Evolutionary conservation across 2,329 filamentous ascomycete species (phyloP), one percentile per base, ranked within the genome.

Genomic region (Stagonosporopsis cucurbitacearum): DNA sequence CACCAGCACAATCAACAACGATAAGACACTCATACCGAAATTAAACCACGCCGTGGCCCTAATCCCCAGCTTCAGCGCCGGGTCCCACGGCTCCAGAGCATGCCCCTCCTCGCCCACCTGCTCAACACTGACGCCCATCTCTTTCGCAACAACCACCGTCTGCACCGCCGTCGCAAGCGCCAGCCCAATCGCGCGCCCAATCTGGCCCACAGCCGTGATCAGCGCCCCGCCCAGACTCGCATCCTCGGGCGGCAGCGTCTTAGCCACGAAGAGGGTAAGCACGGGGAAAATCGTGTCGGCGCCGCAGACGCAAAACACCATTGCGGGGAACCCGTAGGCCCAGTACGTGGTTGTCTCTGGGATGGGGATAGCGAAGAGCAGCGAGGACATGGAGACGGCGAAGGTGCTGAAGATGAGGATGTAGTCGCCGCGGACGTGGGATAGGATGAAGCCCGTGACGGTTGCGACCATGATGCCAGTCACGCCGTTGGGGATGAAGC

Each of bases 181-280:
- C 1, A 90, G 76, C 1, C 86, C 83, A n/a, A 90, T 81, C 0
- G 87, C 83, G 6, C 88, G 79, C 0, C 88, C 88, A 28, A 90
- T 77, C 65, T 89, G 86, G 0, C 84, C 85, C 12, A 87, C 82
- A 0, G 87, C 82, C 56, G 89, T 89, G 67, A 90, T 84, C 8
- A 90, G 80, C 0, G 86, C 88, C 0, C 87, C 88, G 0, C 87
- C 88, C 0, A 90, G 72, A 1, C 86, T 86, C 65, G 90, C 88
- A 58, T 91, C 87, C 45, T 85, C 83, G 0, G 78, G 76, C 0
- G 87, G 84, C 0, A 91, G 78, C 0, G 83, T 79, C 57, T 85
- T 84, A 0, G 87, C 87, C 0, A 84, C 87, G 67, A 88, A 89
- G 0, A 91, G 79, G 0, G 85, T 86, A 17, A 90, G 75, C 4